Base-by-base conservation (phyloP, 306 rosid species). In the Luffa acutangula region DNA sequence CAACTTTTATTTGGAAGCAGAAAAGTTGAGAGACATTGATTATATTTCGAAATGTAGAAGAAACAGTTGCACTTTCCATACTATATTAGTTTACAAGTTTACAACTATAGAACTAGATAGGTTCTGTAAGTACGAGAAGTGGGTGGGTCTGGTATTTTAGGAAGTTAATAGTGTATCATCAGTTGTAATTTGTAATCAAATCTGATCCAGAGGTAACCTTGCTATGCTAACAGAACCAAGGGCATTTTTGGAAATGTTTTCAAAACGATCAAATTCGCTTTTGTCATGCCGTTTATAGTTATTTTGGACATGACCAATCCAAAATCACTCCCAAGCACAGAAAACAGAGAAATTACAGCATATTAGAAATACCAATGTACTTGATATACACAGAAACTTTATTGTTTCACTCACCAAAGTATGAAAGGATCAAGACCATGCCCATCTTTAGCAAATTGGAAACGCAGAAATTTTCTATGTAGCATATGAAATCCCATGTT, bases 401-500 rank as follows among this genome's bases (percentile, higher is more conserved):
- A 6, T 15, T 71, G 46, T 10, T 37, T 54, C 21, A 82, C 91
- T 88, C 80, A 92, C 95, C 97, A 77, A 89, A 63, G 84, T 90
- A 92, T 57, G 82, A 67, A 4, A 92, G 83, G 81, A 88, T 49
- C 83, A 90, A 80, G 34, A 87, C 87, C 87, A 85, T 43, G 69
- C 81, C 89, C 79, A 87, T 80, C 83, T 75, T 87, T 73, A 90
- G 81, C 78, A 90, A 78, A 82, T 92, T 86, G 85, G 90, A 82
- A 69, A 92, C 31, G 53, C 94, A 92, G 53, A 91, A 89, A 25
- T 88, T 79, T 64, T 92, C 90, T 6, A 90, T 83, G 82, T 87
- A 88, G 75, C 92, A 89, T 6, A 83, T 42, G 84, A 92, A 80
- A 85, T 90, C 97, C 97, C 97, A 90, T 80, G 93, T 86, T 72